Base-by-base conservation (phyloP, 257 asterid species). In the Primulina eburnea region DNA sequence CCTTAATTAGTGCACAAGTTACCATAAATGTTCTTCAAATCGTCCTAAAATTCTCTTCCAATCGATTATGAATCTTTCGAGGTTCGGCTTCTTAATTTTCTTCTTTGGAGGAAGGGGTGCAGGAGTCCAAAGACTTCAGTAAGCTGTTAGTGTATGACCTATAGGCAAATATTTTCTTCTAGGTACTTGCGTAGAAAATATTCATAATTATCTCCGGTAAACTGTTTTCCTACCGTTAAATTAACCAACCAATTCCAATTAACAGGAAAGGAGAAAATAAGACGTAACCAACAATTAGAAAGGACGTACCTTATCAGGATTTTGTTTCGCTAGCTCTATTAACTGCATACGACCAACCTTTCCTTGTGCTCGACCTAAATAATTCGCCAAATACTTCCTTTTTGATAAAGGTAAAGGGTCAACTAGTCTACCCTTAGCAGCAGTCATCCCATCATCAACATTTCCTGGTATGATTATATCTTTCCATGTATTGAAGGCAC, bases 401-500 rank as follows among this genome's bases (percentile, higher is more conserved):
- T 80, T 85, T n/a, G 91, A 78, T 65, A 93, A 74, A 73, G 96
- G 97, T 88, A 89, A 81, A 69, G 96, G 92, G 52, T 90, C 90
- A 62, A 90, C 91, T 60, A 85, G 82, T 79, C 89, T 82, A 76
- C 89, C 56, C 65, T 84, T 81, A 34, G 70, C 73, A 71, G 75
- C 50, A 59, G 96, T 93, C 96, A 93, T 93, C 73, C 96, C 96
- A 81, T 93, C 97, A 74, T 93, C 99, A 73, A 89, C 80, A 75
- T 93, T 89, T 66, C 99, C 99, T 62, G 99, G 99, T 70, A 93
- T 89, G 71, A 93, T 87, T 65, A 90, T 83, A 81, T 93, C 99
- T 82, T 93, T 90, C 99, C 97, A 93, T 40, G 97, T 90, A 79
- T 85, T 90, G 83, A 90, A 93, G 72, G 97, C 96, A 71, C 95